These are phyloP conservation scores for Volvox reticuliferus DNA, from an alignment of 139 green algal species.

Conservation along the genomic window DNA sequence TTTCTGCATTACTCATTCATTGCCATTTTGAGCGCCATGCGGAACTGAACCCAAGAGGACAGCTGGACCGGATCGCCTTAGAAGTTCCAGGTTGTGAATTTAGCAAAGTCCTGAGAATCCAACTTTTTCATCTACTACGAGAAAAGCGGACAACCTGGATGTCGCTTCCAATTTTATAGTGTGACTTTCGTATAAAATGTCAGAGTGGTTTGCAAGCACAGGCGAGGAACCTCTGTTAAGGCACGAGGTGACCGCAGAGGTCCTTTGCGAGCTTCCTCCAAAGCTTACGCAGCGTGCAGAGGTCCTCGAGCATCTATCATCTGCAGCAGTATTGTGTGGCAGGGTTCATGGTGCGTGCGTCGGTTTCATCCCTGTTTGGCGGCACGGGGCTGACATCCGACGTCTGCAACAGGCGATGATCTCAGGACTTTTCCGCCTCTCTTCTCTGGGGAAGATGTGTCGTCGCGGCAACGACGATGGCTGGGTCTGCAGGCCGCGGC, in stretches of 20 bases:
- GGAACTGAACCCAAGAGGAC: too few species aligned
- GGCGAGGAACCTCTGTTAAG: slow-evolving; percentile 8
- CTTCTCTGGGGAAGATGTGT: not conserved
- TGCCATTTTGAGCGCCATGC: too few species aligned
- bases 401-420: not conserved
- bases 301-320: not conserved
- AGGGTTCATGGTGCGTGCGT: not conserved
- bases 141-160: not conserved
- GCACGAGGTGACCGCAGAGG: not conserved
- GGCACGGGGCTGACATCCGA: too few species aligned
- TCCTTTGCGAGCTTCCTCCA: slow-evolving; percentile 26
- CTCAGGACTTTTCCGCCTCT: slow-evolving; percentile 4
- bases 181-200: not conserved
- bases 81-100: too few species aligned
- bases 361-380: too few species aligned
- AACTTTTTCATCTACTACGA: not conserved
- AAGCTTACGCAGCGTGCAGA: slow-evolving; percentile 42
- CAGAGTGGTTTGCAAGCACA: slow-evolving; percentile 17
- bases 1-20: too few species aligned
- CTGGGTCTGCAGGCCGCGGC: not conserved
- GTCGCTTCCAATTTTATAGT: not conserved
- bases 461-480: not conserved
- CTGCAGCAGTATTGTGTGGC: not conserved
- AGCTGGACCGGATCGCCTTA: too few species aligned
- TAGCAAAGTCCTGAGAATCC: too few species aligned